These are phyloP conservation scores for Talaromyces sp. DNA, from an alignment of 2,329 filamentous ascomycete species.

Conservation along the genomic window DNA sequence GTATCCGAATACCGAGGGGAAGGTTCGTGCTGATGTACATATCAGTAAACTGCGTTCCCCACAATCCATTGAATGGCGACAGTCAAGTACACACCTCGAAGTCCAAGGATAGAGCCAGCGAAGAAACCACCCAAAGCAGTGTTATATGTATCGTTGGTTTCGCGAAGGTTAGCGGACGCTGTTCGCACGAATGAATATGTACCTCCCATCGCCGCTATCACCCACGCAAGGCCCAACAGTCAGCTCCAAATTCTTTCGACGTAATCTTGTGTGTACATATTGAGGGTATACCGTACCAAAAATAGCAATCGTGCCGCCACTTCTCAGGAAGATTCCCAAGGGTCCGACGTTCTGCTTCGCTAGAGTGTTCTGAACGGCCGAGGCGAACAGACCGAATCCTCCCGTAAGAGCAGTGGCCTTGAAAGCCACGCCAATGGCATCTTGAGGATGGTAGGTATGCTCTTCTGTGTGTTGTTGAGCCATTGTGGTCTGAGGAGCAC, in stretches of 20 bases:
- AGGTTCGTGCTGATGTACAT: conserved; percentile 53
- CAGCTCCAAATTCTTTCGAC: background rate
- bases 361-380: conserved; percentile 82
- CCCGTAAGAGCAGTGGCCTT: conserved; percentile 64
- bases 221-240: background rate
- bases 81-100: conserved; percentile 58
- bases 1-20: conserved; percentile 68
- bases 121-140: conserved; percentile 72
- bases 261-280: no score
- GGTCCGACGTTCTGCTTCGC: conserved; percentile 76
- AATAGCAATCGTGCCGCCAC: conserved; percentile 68
- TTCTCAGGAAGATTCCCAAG: conserved; percentile 74
- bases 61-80: background rate
- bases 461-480: conserved; percentile 45
- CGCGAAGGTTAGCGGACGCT: conserved; percentile 77
- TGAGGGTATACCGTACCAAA: conserved; percentile 52
- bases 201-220: conserved; percentile 66
- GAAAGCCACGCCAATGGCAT: conserved; percentile 67
- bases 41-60: conserved; percentile 4
- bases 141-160: conserved; percentile 78
- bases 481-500: conserved; percentile 42
- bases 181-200: conserved; percentile 74
- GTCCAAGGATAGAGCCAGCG: conserved; percentile 67
- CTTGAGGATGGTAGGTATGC: conserved; percentile 64
- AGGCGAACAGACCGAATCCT: conserved; percentile 65